Conservation (phyloP, 495 filamentous ascomycete species). For the Cladorrhinum samala region DNA sequence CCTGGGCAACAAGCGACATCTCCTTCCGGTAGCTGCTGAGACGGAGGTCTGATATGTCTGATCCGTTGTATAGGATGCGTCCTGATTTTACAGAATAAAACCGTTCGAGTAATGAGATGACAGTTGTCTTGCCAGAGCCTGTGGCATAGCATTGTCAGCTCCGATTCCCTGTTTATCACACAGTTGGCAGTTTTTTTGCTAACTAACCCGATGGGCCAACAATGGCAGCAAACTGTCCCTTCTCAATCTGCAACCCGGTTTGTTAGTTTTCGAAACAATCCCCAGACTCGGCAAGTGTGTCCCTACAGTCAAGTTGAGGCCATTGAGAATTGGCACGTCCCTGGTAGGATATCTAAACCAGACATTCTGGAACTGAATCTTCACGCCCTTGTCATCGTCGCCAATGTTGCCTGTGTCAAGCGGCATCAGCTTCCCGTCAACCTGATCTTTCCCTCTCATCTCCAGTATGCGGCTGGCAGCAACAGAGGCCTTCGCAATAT, state of each 20-base stretch:
- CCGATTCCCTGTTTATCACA: too few species aligned
- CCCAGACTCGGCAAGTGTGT: not conserved
- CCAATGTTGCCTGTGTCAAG: conserved; percentile 25
- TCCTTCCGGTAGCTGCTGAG: conserved; percentile 48
- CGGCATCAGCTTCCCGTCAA: conserved; percentile 20
- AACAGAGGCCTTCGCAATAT: conserved; percentile 53
- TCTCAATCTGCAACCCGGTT: conserved; percentile 42
- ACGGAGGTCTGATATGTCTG: conserved; percentile 38
- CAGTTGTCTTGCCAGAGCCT: conserved; percentile 69
- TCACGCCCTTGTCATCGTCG: conserved; percentile 43
- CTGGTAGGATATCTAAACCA: conserved; percentile 56
- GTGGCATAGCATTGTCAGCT: conserved; percentile 27
- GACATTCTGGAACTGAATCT: conserved; percentile 51
- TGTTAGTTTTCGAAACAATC: not conserved
- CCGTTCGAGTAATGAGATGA: conserved; percentile 59
- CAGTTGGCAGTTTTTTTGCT: too few species aligned
- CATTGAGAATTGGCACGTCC: conserved; percentile 44
- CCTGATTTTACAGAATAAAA: conserved; percentile 52
- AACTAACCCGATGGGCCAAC: conserved; percentile 47
- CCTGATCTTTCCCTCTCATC: conserved; percentile 29
- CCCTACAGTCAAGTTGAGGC: conserved; percentile 43
- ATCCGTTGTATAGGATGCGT: conserved; percentile 43
- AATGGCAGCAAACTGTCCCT: conserved; percentile 62
- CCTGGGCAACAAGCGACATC: conserved; percentile 54
- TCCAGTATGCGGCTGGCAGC: conserved; percentile 51